phyloP scores from a whole-genome alignment of 129 eudicot species.

The Escallonia herrerae region DNA sequence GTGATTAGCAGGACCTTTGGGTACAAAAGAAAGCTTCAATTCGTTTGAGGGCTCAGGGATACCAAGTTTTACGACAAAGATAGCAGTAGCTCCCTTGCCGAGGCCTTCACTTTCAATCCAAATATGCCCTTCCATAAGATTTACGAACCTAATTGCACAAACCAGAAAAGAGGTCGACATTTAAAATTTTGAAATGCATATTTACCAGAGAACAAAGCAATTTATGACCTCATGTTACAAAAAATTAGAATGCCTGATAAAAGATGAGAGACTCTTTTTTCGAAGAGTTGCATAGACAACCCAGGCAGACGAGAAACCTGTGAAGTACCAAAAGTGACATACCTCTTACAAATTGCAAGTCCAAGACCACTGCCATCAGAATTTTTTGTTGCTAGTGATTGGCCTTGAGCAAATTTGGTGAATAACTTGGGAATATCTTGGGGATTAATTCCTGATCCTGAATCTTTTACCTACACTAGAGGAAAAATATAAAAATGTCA shows the following conservation, averaged over 20 bases:
- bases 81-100: conserved; percentile 81
- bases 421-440: conserved; percentile 84
- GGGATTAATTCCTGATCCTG: conserved; percentile 77
- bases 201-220: not conserved
- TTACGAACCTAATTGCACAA: conserved; percentile 55
- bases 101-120: conserved; percentile 94
- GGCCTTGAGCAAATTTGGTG: conserved; percentile 74
- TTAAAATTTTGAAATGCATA: not conserved
- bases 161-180: not conserved
- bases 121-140: conserved; percentile 93
- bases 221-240: too few relatives aligned
- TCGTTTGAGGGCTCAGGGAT: conserved; percentile 45
- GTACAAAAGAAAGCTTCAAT: conserved; percentile 31
- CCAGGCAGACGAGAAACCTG: not conserved
- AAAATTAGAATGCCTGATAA: not conserved
- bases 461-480: conserved; percentile 68
- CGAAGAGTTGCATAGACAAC: not conserved
- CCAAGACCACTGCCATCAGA: conserved; percentile 88
- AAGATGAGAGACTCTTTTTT: not conserved
- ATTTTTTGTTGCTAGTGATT: conserved; percentile 41
- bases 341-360: conserved; percentile 94
- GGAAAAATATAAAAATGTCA: conserved; percentile 12
- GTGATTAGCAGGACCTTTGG: conserved; percentile 33
- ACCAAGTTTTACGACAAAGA: conserved; percentile 71
- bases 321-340: not conserved